Evolutionary conservation across 306 rosid species (phyloP).

Genomic region (Lablab purpureus): DNA sequence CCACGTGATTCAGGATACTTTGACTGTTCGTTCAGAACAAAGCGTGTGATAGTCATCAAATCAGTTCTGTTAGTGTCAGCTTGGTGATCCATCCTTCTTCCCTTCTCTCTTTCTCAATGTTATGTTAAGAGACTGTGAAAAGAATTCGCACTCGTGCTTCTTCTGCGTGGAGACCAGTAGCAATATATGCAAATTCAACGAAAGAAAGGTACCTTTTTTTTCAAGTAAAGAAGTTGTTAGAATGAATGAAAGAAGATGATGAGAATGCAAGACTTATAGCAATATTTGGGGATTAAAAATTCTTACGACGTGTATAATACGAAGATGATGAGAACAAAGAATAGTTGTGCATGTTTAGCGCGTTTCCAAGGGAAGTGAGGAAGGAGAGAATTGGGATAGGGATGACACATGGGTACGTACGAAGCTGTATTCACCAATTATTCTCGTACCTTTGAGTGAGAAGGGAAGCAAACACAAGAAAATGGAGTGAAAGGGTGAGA

Average conservation of each 20-base stretch:
- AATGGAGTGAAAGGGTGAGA: not conserved
- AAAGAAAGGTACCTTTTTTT: not conserved
- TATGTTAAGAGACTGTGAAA: not conserved
- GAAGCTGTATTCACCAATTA: slow-evolving; percentile 6
- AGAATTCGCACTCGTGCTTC: slow-evolving; percentile 24
- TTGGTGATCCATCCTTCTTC: slow-evolving; percentile 72
- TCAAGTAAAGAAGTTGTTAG: not conserved
- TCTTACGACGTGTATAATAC: not conserved
- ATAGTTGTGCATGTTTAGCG: not conserved
- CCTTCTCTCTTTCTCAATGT: not conserved
- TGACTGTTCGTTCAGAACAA: slow-evolving; percentile 85
- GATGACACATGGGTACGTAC: not conserved
- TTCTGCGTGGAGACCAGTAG: slow-evolving; percentile 17
- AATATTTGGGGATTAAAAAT: not conserved
- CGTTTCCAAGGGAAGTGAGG: not conserved
- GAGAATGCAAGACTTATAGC: not conserved
- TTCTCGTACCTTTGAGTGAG: not conserved
- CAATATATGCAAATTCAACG: slow-evolving; percentile 4
- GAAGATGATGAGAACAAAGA: not conserved
- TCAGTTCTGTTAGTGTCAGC: slow-evolving; percentile 80
- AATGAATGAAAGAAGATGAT: slow-evolving; percentile 2
- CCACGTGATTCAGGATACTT: slow-evolving; percentile 87
- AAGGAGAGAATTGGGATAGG: slow-evolving; percentile 19
- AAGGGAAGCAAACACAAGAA: not conserved
- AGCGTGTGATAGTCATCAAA: slow-evolving; percentile 94